Base-by-base conservation (phyloP, 2,329 filamentous ascomycete genomes). In the Ophiostoma perfectum region DNA sequence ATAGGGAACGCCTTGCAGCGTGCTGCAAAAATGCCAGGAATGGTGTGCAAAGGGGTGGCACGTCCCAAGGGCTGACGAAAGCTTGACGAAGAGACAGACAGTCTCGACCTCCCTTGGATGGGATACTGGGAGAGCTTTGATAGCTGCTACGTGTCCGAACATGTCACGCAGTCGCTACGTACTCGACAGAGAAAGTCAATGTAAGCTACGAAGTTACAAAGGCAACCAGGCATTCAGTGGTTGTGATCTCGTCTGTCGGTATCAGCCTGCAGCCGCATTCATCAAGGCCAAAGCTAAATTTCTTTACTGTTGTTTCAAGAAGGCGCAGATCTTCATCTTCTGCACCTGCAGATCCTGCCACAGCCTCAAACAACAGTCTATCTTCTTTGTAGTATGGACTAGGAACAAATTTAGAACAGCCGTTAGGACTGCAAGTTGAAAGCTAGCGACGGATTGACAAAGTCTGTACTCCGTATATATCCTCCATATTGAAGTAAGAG, bases 301-400 rank as follows among this genome's bases (percentile, higher is more conserved):
- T 18, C 47, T 14, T 14, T n/a, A 7, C 12, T 49, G 47, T 49
- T 49, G 47, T 55, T 55, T 36, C 47, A 49, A 49, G 49, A 36
- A 55, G 49, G 12, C 18, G 49, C 49, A n/a, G 49, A 55, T 55
- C 49, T 55, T 55, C 49, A 55, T 55, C 49, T 55, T 55, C 27
- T 27, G 18, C 11, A 11, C 49, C 49, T 18, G 49, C 49, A 18
- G 49, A 55, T 27, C 18, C 12, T 18, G 49, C 8, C 49, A 55
- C 49, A 55, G 49, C 49, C 49, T 55, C 49, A 55, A 27, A 27
- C 49, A 55, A 6, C 14, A 2, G 6, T 55, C n/a, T 9, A 27
- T 55, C n/a, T 27, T 9, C 9, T 9, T 27, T 55, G 49, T 55
- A 45, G 9, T 45, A 12, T 11, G 42, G 5, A 45, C 42, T 45